Percentiles rank a stretch among this genome's conserved stretches.
Conservation (phyloP, 1,139 yeast genomes). For the Pneumocystis sp. region DNA sequence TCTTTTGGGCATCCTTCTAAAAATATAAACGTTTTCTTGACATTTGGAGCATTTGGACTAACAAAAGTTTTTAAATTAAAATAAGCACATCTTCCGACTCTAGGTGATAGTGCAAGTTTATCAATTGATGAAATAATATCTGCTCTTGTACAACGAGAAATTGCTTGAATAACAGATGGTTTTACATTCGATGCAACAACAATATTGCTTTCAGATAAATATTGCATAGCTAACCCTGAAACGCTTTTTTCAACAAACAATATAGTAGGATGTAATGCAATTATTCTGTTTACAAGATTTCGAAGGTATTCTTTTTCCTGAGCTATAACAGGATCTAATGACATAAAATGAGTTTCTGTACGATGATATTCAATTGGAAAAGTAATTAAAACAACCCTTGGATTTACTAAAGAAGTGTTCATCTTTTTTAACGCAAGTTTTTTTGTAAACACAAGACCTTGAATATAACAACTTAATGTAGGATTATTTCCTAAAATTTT, state of each 20-base stretch:
- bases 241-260: conserved; percentile 69
- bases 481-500: conserved; percentile 59
- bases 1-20: conserved; percentile 63
- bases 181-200: conserved; percentile 67
- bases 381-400: conserved; percentile 67
- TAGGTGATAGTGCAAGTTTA: conserved; percentile 41
- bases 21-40: conserved; percentile 56
- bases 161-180: conserved; percentile 65
- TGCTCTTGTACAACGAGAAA: conserved; percentile 67
- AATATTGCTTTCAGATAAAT: conserved; percentile 55
- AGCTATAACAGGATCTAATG: conserved; percentile 68
- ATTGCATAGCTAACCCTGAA: conserved; percentile 64
- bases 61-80: conserved; percentile 57
- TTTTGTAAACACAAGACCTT: conserved; percentile 78
- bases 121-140: conserved; percentile 62
- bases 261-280: conserved; percentile 63
- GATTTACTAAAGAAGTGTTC: conserved; percentile 48
- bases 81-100: conserved; percentile 54
- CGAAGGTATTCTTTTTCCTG: conserved; percentile 78
- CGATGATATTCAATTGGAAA: conserved; percentile 80
- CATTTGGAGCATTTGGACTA: conserved; percentile 30
- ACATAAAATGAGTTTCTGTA: conserved; percentile 52
- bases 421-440: conserved; percentile 67
- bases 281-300: conserved; percentile 65
- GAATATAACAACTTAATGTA: conserved; percentile 45